Conservation (phyloP, 2,329 filamentous ascomycete species). For the Arthrobotrys megalospora region DNA sequence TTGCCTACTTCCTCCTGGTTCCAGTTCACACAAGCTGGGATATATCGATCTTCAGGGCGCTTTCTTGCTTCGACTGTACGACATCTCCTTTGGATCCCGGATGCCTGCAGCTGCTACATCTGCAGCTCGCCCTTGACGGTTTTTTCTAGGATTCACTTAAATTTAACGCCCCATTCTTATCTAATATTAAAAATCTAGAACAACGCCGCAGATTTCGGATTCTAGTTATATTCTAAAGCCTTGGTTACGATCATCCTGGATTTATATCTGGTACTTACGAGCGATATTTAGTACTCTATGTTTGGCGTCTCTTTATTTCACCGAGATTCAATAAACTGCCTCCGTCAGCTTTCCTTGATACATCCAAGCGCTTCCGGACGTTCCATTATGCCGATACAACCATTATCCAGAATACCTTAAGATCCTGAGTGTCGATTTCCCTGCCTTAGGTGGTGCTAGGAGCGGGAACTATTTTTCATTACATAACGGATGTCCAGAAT, state of each 20-base stretch:
- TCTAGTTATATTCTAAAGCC: background rate
- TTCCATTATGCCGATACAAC: slow-evolving; percentile 49
- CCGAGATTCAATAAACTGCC: slow-evolving; percentile 25
- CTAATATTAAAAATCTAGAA: background rate
- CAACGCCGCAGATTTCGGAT: background rate
- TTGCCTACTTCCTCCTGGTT: slow-evolving; percentile 25
- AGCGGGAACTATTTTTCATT: slow-evolving; percentile 12
- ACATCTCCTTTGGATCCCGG: slow-evolving; percentile 37
- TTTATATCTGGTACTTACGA: slow-evolving; percentile 10
- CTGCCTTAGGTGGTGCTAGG: slow-evolving; percentile 7
- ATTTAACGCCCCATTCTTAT: background rate
- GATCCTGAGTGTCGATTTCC: slow-evolving; percentile 31
- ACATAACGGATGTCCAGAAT: slow-evolving; percentile 48
- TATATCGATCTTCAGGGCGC: slow-evolving; percentile 32
- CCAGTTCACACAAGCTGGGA: slow-evolving; percentile 23
- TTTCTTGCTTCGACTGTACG: slow-evolving; percentile 15
- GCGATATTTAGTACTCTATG: slow-evolving; percentile 15
- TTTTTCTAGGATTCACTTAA: slow-evolving; percentile 5
- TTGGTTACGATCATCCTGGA: slow-evolving; percentile 1
- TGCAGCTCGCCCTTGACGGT: background rate
- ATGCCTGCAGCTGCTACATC: slow-evolving; percentile 15
- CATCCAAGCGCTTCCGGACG: slow-evolving; percentile 13
- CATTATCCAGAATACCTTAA: slow-evolving; percentile 49
- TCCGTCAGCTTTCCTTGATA: slow-evolving; percentile 15
- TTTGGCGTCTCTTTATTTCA: slow-evolving; percentile 30